phyloP scores from a whole-genome alignment of 495 filamentous ascomycete genomes.

The Penicillium psychrofluorescens region DNA sequence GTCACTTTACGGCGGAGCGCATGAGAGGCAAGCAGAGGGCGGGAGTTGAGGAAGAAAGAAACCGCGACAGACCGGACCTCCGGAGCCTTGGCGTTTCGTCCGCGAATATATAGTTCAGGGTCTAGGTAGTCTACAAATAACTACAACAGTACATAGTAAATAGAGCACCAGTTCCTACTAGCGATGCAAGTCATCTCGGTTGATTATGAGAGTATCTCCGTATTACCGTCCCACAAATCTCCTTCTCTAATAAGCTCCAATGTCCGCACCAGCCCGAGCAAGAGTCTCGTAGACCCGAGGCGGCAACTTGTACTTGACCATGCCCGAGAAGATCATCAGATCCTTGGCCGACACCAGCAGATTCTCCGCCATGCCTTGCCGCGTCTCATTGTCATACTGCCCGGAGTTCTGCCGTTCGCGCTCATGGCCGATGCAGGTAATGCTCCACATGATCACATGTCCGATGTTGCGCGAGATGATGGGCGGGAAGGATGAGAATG shows the following conservation, averaged over 20 bases:
- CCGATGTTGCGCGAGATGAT: slow-evolving; percentile 80
- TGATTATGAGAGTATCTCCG: no score
- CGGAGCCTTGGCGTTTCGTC: slow-evolving; percentile 5
- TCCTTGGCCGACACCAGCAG: slow-evolving; percentile 75
- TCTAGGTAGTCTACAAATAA: no score
- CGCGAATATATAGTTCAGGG: no score
- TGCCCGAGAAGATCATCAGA: slow-evolving; percentile 87
- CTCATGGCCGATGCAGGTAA: slow-evolving; percentile 71
- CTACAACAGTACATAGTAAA: no score
- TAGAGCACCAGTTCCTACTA: no score
- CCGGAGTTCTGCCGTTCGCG: slow-evolving; percentile 57
- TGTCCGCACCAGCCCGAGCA: slow-evolving; percentile 66
- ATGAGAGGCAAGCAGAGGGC: no score
- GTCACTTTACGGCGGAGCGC: no score
- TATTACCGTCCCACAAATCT: neutral
- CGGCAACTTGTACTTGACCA: slow-evolving; percentile 81
- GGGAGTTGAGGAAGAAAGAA: no score
- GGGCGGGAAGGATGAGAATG: slow-evolving; percentile 66
- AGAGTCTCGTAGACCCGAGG: slow-evolving; percentile 73
- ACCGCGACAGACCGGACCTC: neutral
- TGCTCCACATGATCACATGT: slow-evolving; percentile 86
- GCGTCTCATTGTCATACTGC: slow-evolving; percentile 67
- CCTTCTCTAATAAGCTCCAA: slow-evolving; percentile 45
- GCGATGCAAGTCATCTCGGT: no score
- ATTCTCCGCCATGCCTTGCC: slow-evolving; percentile 58